Conservation (phyloP, 495 filamentous ascomycete genomes). For the Talaromyces nanjingensis region DNA sequence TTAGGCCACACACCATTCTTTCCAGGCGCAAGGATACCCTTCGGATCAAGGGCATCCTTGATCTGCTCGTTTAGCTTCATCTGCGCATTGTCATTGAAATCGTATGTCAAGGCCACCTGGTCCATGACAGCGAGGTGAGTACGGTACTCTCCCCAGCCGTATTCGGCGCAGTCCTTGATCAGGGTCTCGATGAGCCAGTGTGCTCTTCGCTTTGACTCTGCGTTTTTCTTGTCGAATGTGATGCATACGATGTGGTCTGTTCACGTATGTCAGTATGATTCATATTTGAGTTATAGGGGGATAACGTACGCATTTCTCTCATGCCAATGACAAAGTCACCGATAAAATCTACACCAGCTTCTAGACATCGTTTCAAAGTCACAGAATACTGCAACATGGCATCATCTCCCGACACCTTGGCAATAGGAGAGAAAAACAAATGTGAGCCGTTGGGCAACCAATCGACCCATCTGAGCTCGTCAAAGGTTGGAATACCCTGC, state of each 20-base stretch:
- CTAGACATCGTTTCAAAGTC: constrained; percentile 26
- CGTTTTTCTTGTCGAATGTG: constrained; percentile 43
- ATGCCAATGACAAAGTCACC: constrained; percentile 43
- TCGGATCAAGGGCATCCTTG: constrained; percentile 54
- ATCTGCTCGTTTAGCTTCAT: constrained; percentile 47
- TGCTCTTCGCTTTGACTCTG: constrained; percentile 26
- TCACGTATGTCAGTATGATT: neutral
- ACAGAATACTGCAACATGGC: constrained; percentile 37
- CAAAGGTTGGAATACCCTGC: constrained; percentile 39
- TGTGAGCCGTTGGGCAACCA: constrained; percentile 51
- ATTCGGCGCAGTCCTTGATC: constrained; percentile 34
- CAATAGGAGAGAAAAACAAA: constrained; percentile 51
- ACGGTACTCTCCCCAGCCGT: constrained; percentile 52
- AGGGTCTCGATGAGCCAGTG: constrained; percentile 34
- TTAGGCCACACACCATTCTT: constrained; percentile 51
- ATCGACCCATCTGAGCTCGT: constrained; percentile 49
- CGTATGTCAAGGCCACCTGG: constrained; percentile 52
- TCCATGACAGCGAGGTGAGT: constrained; percentile 51
- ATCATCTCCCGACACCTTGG: constrained; percentile 42
- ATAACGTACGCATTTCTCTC: constrained; percentile 38
- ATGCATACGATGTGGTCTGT: constrained; percentile 48
- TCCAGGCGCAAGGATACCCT: constrained; percentile 50
- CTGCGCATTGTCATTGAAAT: constrained; percentile 42
- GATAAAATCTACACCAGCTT: constrained; percentile 45
- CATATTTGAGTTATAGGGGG: no score